Percentiles rank a stretch among this genome's conserved stretches.
Evolutionary conservation across 306 rosid species (phyloP).

Genomic region (Quercus engelmannii): DNA sequence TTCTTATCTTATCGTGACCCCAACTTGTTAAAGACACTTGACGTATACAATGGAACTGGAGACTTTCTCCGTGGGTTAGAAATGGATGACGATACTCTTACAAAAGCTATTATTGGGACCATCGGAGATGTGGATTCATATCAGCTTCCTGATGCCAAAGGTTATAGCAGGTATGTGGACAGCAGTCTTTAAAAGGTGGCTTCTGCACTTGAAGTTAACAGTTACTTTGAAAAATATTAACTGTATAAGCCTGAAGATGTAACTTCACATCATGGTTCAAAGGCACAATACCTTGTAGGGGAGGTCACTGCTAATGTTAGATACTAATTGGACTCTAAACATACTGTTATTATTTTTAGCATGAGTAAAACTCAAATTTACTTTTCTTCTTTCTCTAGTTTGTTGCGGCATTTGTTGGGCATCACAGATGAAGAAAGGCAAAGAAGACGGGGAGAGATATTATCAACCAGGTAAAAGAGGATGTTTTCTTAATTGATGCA

Average conservation of each 20-base stretch:
- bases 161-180: conserved; percentile 79
- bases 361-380: not conserved
- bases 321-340: not conserved
- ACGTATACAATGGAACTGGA: conserved; percentile 84
- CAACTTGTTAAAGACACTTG: conserved; percentile 88
- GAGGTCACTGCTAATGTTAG: conserved; percentile 4
- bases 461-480: conserved; percentile 68
- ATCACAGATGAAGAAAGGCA: conserved; percentile 90
- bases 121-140: conserved; percentile 94
- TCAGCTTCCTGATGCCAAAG: conserved; percentile 99
- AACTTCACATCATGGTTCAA: not conserved
- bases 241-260: not conserved
- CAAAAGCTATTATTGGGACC: conserved; percentile 94
- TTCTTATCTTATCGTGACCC: conserved; percentile 98
- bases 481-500: conserved; percentile 13
- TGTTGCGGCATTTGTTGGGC: conserved; percentile 83
- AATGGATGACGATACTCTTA: conserved; percentile 70
- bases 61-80: conserved; percentile 74
- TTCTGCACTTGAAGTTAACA: not conserved
- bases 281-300: not conserved
- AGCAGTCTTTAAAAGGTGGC: not conserved
- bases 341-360: not conserved
- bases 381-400: conserved; percentile 31
- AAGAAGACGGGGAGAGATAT: conserved; percentile 82
- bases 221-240: not conserved